phyloP scores from a whole-genome alignment of 169 alveolate species.

The Eimeria sp. region DNA sequence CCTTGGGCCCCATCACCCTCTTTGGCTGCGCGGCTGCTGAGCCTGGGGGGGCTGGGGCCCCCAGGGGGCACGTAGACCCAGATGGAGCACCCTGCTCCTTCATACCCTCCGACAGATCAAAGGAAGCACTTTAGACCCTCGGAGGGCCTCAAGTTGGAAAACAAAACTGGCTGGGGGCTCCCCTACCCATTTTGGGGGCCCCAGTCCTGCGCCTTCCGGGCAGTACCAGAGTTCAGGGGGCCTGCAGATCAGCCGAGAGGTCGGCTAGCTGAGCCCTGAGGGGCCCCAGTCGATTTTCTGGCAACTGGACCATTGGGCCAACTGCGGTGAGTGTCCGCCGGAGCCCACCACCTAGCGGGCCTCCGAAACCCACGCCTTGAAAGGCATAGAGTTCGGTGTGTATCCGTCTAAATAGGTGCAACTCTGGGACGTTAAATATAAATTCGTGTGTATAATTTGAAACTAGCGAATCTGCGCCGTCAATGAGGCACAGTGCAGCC shows the following conservation, averaged over 20 bases:
- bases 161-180: not conserved
- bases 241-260: not conserved
- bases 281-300: not conserved
- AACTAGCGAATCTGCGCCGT: not conserved
- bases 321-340: not conserved
- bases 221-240: not conserved
- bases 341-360: conserved; percentile 1
- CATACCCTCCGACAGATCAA: not conserved
- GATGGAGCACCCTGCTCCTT: not conserved
- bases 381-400: not conserved
- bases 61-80: not conserved
- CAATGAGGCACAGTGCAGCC: not conserved
- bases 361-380: not conserved
- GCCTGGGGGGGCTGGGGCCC: not conserved
- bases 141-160: not conserved
- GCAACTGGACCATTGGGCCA: not conserved
- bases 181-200: not conserved
- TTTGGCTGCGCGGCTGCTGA: not conserved
- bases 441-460: not conserved
- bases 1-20: not conserved
- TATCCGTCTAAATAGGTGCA: not conserved
- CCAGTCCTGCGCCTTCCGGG: not conserved
- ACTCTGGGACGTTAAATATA: not conserved
- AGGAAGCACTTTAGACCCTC: not conserved
- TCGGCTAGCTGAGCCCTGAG: not conserved